Percentiles rank a stretch among this genome's conserved stretches.
These are phyloP conservation scores for Podila verticillata DNA, from an alignment of 192 early-diverging fungal genomes.

Conservation along the genomic window DNA sequence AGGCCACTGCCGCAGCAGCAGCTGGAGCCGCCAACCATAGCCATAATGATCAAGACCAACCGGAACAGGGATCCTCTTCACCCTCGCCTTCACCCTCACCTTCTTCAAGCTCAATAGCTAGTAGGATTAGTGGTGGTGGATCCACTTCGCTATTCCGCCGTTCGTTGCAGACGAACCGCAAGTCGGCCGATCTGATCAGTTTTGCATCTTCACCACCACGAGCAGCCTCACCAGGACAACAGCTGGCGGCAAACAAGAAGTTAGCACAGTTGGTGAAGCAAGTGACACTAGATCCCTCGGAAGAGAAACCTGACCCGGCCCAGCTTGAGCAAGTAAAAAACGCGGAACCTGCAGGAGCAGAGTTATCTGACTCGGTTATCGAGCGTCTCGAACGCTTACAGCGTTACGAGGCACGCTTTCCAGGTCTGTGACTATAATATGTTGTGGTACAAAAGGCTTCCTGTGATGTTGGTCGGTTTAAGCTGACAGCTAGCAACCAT, in stretches of 20 bases:
- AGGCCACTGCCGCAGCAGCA: conserved; percentile 33
- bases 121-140: neutral
- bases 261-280: conserved; percentile 26
- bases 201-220: conserved; percentile 32
- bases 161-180: conserved; percentile 27
- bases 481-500: neutral
- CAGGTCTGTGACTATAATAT: conserved; percentile 12
- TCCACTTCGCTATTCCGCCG: conserved; percentile 35
- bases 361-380: conserved; percentile 42
- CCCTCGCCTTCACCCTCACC: conserved; percentile 10
- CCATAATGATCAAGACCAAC: conserved; percentile 4
- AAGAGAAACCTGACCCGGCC: conserved; percentile 41
- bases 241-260: conserved; percentile 22
- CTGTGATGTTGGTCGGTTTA: too few relatives aligned
- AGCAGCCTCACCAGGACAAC: neutral
- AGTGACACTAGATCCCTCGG: conserved; percentile 36
- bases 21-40: conserved; percentile 15
- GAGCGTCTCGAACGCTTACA: conserved; percentile 46
- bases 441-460: neutral
- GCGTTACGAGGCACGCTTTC: conserved; percentile 51
- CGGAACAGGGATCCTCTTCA: conserved; percentile 15
- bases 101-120: neutral
- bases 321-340: conserved; percentile 40
- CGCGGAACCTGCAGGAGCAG: conserved; percentile 41
- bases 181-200: conserved; percentile 40